Percentiles rank a stretch among this genome's conserved stretches.
phyloP scores from a whole-genome alignment of 2,329 filamentous ascomycete species.

The Epichloe amarillans region DNA sequence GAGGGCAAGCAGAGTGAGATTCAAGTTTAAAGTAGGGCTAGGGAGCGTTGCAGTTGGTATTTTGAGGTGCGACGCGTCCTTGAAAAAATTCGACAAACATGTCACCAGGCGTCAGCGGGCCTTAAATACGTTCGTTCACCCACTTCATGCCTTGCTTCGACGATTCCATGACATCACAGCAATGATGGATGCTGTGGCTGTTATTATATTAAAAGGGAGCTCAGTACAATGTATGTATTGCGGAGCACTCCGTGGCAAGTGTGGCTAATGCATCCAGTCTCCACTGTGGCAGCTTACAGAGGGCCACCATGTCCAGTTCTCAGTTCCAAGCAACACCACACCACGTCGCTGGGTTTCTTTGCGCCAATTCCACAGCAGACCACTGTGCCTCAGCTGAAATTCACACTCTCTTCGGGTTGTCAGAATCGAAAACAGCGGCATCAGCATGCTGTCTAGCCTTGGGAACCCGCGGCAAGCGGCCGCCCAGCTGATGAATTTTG shows the following conservation, averaged over 20 bases:
- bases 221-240: too few species aligned
- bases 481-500: conserved; percentile 78
- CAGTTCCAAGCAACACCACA: neutral
- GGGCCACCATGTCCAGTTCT: conserved; percentile 16
- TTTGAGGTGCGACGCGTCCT: neutral
- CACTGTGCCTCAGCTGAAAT: neutral
- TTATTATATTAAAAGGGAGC: too few species aligned
- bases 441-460: conserved; percentile 52
- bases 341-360: neutral
- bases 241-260: neutral
- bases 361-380: neutral
- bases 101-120: conserved; percentile 14
- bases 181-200: neutral
- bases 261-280: neutral
- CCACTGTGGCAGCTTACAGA: neutral
- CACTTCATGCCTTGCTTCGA: conserved; percentile 5
- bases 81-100: neutral
- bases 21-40: too few species aligned
- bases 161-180: conserved; percentile 5
- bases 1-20: too few species aligned
- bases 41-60: too few species aligned
- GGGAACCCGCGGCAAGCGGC: conserved; percentile 69
- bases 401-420: neutral
- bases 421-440: neutral
- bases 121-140: neutral